These are phyloP conservation scores for Blastobotrys americana DNA, from an alignment of 805 yeast species.

Conservation along the genomic window DNA sequence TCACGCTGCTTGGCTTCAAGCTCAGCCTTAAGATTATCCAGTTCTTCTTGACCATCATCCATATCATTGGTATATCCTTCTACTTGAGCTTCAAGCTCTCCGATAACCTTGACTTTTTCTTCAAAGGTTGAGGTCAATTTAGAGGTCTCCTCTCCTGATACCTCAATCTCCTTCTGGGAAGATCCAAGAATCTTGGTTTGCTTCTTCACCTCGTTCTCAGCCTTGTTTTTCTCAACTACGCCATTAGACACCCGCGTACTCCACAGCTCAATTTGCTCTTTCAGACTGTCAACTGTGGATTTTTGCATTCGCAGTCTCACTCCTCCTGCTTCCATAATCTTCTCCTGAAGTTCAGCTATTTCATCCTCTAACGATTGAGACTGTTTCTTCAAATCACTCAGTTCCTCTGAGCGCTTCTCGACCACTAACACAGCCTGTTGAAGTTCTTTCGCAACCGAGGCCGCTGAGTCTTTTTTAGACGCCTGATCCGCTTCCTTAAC, in stretches of 20 bases:
- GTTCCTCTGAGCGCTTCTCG: conserved; percentile 34
- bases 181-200: conserved; percentile 41
- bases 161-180: conserved; percentile 43
- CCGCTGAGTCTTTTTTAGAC: conserved; percentile 20
- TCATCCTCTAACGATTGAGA: conserved; percentile 49
- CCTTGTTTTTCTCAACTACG: conserved; percentile 48
- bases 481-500: conserved; percentile 16
- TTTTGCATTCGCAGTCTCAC: conserved; percentile 70
- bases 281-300: conserved; percentile 70
- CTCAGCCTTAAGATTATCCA: conserved; percentile 32
- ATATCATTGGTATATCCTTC: conserved; percentile 15
- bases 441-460: conserved; percentile 26
- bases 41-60: conserved; percentile 27
- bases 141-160: conserved; percentile 32
- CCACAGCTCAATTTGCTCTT: conserved; percentile 56
- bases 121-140: conserved; percentile 31
- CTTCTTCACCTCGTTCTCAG: conserved; percentile 57
- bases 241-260: conserved; percentile 51
- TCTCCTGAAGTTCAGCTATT: conserved; percentile 58
- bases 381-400: conserved; percentile 41
- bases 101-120: conserved; percentile 21
- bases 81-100: conserved; percentile 15
- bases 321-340: conserved; percentile 90
- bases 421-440: conserved; percentile 33
- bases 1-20: conserved; percentile 36